Evolutionary conservation across 2,329 filamentous ascomycete genomes (phyloP).

Genomic region (Ceratocystis lukuohia): DNA sequence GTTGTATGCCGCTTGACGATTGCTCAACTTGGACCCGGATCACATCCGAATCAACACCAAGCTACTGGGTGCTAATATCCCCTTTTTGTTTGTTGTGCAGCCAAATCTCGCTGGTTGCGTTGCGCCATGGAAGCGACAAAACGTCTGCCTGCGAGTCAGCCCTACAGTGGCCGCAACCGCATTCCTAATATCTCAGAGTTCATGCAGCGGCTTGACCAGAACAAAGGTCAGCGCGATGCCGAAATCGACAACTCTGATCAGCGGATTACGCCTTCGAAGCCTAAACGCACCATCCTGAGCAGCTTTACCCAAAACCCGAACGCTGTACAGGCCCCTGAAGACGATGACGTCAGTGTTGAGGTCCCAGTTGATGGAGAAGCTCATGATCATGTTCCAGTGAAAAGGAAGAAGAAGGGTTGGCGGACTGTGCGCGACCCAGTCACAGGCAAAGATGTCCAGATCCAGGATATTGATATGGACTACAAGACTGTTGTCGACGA

Average conservation of each 20-base stretch:
- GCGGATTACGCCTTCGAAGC: neutral
- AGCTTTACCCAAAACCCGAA: slow-evolving; percentile 28
- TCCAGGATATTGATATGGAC: slow-evolving; percentile 64
- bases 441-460: slow-evolving; percentile 72
- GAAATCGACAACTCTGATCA: slow-evolving; percentile 47
- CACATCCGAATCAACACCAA: neutral
- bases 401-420: slow-evolving; percentile 42
- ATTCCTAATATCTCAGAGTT: slow-evolving; percentile 83
- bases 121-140: slow-evolving; percentile 30
- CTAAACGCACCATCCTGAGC: slow-evolving; percentile 5
- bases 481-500: slow-evolving; percentile 57
- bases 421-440: slow-evolving; percentile 72
- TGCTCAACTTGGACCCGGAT: neutral
- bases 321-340: slow-evolving; percentile 9
- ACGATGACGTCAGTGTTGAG: slow-evolving; percentile 23
- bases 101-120: slow-evolving; percentile 6
- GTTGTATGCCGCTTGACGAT: neutral
- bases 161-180: slow-evolving; percentile 72
- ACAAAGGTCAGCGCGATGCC: slow-evolving; percentile 64
- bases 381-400: slow-evolving; percentile 25
- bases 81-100: neutral
- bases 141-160: slow-evolving; percentile 40
- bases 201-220: slow-evolving; percentile 59
- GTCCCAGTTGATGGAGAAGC: slow-evolving; percentile 29
- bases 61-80: neutral